Percentiles rank a stretch among this genome's conserved stretches.
These are phyloP conservation scores for Stagonosporopsis chrysanthemi DNA, from an alignment of 2,329 filamentous ascomycete species.

Conservation along the genomic window DNA sequence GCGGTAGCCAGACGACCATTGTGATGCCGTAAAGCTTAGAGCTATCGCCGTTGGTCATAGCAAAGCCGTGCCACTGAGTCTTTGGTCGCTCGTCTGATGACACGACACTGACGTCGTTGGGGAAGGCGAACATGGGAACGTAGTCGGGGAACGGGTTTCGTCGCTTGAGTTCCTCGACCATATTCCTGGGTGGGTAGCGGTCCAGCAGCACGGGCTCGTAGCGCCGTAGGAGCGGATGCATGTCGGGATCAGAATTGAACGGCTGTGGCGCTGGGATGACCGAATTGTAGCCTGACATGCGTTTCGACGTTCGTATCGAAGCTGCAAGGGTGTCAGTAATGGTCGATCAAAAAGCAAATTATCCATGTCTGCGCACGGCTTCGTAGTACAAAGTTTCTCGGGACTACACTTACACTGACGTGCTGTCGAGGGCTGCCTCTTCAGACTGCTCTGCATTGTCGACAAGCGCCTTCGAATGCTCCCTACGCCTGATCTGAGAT, in stretches of 20 bases:
- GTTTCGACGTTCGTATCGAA: constrained; percentile 80
- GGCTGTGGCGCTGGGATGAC: constrained; percentile 95
- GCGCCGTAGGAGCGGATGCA: constrained; percentile 92
- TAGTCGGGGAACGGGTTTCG: constrained; percentile 94
- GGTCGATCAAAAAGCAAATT: constrained; percentile 31
- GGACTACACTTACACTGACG: constrained; percentile 70
- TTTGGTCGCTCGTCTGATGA: constrained; percentile 92
- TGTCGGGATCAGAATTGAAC: constrained; percentile 85
- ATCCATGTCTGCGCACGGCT: constrained; percentile 22
- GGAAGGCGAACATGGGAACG: constrained; percentile 98
- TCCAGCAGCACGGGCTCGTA: constrained; percentile 98
- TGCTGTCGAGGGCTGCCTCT: constrained; percentile 79
- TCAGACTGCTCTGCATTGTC: constrained; percentile 89
- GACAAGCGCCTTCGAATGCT: constrained; percentile 93
- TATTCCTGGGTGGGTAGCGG: constrained; percentile 85
- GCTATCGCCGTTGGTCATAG: constrained; percentile 94
- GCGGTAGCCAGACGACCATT: constrained; percentile 89
- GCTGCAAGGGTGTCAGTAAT: constrained; percentile 50
- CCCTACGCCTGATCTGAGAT: constrained; percentile 70
- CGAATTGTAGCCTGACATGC: constrained; percentile 96
- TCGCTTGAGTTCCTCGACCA: constrained; percentile 79
- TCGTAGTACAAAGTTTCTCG: constrained; percentile 5
- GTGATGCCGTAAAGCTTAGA: constrained; percentile 92
- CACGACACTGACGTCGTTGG: constrained; percentile 96
- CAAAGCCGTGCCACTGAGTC: constrained; percentile 99